Conservation (phyloP, 176 grass and related monocot species). For the Chrysopogon serrulatus region DNA sequence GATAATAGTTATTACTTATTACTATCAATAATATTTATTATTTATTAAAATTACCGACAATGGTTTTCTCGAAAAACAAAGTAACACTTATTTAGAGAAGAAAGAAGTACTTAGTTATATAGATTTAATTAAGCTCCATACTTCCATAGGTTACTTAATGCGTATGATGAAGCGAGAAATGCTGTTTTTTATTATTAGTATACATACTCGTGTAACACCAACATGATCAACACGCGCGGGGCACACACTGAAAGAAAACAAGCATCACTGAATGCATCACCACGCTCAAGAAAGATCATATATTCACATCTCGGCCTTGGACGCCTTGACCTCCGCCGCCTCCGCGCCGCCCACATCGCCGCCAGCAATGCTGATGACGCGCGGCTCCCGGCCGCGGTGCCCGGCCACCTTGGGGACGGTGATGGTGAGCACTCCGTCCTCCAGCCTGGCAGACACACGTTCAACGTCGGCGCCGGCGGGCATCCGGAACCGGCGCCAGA, state of each 20-base stretch:
- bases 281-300: neutral
- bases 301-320: conserved; percentile 15
- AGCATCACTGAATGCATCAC: neutral
- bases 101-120: no score
- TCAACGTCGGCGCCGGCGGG: conserved; percentile 22
- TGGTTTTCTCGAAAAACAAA: no score
- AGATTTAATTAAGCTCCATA: no score
- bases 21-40: no score
- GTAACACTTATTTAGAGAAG: no score
- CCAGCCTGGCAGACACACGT: neutral
- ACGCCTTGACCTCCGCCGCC: conserved; percentile 33
- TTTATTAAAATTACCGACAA: no score
- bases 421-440: conserved; percentile 38
- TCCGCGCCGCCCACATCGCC: neutral
- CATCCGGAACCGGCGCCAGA: conserved; percentile 48
- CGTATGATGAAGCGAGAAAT: no score
- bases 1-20: no score
- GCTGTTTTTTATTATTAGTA: no score
- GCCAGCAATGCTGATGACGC: conserved; percentile 35
- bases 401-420: conserved; percentile 34
- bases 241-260: neutral
- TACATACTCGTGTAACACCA: no score
- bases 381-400: conserved; percentile 14
- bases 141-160: no score
- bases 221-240: neutral